phyloP scores from a whole-genome alignment of 2,329 filamentous ascomycete genomes.

The Penicillium sp. region DNA sequence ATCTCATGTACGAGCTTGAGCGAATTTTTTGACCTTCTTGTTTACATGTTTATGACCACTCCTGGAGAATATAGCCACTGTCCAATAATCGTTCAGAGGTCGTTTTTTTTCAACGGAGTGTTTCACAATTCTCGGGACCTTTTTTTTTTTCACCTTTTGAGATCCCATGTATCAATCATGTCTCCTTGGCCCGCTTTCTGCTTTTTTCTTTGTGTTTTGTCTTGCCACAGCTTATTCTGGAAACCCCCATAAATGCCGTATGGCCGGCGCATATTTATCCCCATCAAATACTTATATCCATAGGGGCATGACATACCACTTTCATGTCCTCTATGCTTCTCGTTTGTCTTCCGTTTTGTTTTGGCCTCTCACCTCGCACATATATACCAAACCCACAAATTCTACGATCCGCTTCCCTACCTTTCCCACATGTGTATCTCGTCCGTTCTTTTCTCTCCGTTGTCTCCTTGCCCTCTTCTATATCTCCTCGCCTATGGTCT shows the following conservation, averaged over 20 bases:
- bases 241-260: slow-evolving; percentile 21
- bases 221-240: slow-evolving; percentile 10
- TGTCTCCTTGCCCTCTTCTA: slow-evolving; percentile 1
- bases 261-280: slow-evolving; percentile 22
- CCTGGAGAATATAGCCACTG: slow-evolving; percentile 3
- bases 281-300: slow-evolving; percentile 10
- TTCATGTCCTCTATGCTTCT: slow-evolving; percentile 3
- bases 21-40: slow-evolving; percentile 31
- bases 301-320: neutral
- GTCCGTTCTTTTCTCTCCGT: slow-evolving; percentile 11
- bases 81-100: neutral
- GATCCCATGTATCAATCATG: slow-evolving; percentile 25
- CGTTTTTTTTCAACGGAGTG: slow-evolving; percentile 16
- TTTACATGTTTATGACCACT: slow-evolving; percentile 20
- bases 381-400: slow-evolving; percentile 20
- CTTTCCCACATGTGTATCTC: slow-evolving; percentile 11
- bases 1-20: slow-evolving; percentile 39
- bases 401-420: slow-evolving; percentile 9
- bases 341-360: slow-evolving; percentile 3
- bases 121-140: slow-evolving; percentile 17
- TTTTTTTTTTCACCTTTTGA: slow-evolving; percentile 4
- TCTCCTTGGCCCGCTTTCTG: slow-evolving; percentile 19
- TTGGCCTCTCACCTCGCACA: slow-evolving; percentile 13
- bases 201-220: slow-evolving; percentile 3
- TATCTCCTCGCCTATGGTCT: slow-evolving; percentile 6